Evolutionary conservation across 352 stramenopile genomes (phyloP), one percentile per base, ranked within the genome.

Genomic region (Phytopythium vexans): DNA sequence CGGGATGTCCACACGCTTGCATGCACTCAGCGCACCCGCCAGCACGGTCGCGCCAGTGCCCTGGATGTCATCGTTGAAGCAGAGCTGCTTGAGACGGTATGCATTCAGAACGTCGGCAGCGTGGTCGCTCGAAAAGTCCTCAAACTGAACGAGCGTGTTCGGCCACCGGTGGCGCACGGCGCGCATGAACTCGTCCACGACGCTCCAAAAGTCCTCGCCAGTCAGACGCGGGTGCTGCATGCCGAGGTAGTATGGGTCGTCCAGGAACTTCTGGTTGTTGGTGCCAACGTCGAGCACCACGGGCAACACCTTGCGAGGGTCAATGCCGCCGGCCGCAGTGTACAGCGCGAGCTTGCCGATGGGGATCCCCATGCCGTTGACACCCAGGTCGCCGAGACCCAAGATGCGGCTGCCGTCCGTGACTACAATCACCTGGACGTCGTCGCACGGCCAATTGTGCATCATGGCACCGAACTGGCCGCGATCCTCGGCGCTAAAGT

Each of bases 41-140:
- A 99, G 61, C 52, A 97, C 88, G 0, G 95, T 98, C 9, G 95
- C 94, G 46, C 94, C 97, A 6, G 97, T 99, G 32, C 97, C 97
- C 64, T 99, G 97, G 62, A 99, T 99, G 67, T 99, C 97, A 77
- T 99, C 97, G 68, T 98, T 98, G 66, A 98, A 98, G 64, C 92
- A 98, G 33, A 98, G 68, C 57, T 97, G 83, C 56, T 96, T 87
- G 16, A 98, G 53, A n/a, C 94, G 82, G 70, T 99, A 98, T 14
- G 94, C 94, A 51, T 98, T 94, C 36, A 99, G 64, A 31, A 99
- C 77, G 37, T 92, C 80, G 3, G 86, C 79, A n/a, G 88, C 88
- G 58, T 93, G 75, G 55, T 91, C 80, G 49, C 82, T 96, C 8
- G 84, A 90, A 58, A 99, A 98, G 75, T 99, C 96, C 66, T 98